Percentiles rank a stretch among this genome's conserved stretches.
phyloP scores from a whole-genome alignment of 2,329 filamentous ascomycete species.

The Volutella citrinella region DNA sequence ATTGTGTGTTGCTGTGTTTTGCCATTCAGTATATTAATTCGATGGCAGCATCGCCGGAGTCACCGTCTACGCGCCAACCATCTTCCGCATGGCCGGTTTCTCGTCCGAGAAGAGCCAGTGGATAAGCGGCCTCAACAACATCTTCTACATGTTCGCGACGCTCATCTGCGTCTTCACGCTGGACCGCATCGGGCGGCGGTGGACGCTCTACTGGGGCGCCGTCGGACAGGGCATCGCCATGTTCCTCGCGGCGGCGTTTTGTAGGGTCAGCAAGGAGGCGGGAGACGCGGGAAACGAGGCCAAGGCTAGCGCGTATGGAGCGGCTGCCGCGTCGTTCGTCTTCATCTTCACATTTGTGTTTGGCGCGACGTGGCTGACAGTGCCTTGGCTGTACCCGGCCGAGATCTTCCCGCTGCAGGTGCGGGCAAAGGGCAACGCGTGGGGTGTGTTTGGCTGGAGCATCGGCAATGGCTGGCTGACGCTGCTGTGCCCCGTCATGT shows the following conservation, averaged over 20 bases:
- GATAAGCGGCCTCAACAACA: conserved; percentile 56
- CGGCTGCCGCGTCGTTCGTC: conserved; percentile 67
- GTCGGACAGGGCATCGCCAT: conserved; percentile 63
- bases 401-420: conserved; percentile 73
- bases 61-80: conserved; percentile 55
- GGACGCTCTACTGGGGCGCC: conserved; percentile 68
- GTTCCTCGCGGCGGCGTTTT: conserved; percentile 58
- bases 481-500: conserved; percentile 58
- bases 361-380: conserved; percentile 46
- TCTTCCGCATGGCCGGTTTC: conserved; percentile 68
- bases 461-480: conserved; percentile 68
- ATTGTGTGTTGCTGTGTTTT: too few species aligned
- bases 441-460: conserved; percentile 72
- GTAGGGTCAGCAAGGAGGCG: conserved; percentile 50
- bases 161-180: conserved; percentile 68
- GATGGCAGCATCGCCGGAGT: conserved; percentile 69
- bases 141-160: conserved; percentile 59
- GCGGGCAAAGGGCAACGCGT: conserved; percentile 71
- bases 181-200: conserved; percentile 65
- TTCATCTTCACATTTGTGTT: conserved; percentile 51
- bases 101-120: conserved; percentile 58
- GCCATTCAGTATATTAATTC: too few species aligned
- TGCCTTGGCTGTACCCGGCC: conserved; percentile 63
- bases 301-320: conserved; percentile 50
- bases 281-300: conserved; percentile 41